These are phyloP conservation scores for Trichosporon ovoides DNA, from an alignment of 1,284 basidiomycete genomes.

Conservation along the genomic window DNA sequence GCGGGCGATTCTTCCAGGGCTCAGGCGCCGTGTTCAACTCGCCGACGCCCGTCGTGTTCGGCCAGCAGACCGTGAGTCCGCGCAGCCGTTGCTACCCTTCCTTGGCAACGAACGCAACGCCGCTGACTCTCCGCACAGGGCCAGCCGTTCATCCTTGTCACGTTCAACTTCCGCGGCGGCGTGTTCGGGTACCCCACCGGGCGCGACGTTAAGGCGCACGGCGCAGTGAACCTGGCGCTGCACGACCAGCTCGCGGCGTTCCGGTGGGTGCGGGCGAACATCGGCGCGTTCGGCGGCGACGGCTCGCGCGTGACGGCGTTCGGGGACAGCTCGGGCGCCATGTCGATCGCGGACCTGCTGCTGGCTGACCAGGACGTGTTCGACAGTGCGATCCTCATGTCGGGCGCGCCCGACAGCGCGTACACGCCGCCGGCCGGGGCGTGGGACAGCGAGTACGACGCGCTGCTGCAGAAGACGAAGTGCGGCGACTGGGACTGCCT, in stretches of 20 bases:
- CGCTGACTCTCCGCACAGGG: constrained; percentile 18
- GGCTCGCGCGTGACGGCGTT: constrained; percentile 40
- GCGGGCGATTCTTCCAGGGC: constrained; percentile 39
- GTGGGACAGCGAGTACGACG: constrained; percentile 36
- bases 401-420: constrained; percentile 38
- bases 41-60: constrained; percentile 20
- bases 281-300: constrained; percentile 53
- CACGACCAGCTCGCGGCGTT: constrained; percentile 51
- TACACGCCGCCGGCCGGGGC: constrained; percentile 25
- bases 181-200: constrained; percentile 48
- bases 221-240: constrained; percentile 44
- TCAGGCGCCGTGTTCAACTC: constrained; percentile 23
- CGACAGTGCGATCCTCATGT: constrained; percentile 47
- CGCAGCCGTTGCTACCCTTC: background rate
- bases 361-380: constrained; percentile 39
- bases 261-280: constrained; percentile 53
- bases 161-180: constrained; percentile 51
- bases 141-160: constrained; percentile 48
- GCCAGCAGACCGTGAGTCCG: constrained; percentile 8
- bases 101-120: background rate
- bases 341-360: constrained; percentile 36
- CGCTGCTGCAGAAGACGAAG: background rate
- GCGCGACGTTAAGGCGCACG: constrained; percentile 34
- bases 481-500: constrained; percentile 29
- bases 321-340: constrained; percentile 48